Conservation (phyloP, 2,329 filamentous ascomycete genomes). For the Phialophora expanda region DNA sequence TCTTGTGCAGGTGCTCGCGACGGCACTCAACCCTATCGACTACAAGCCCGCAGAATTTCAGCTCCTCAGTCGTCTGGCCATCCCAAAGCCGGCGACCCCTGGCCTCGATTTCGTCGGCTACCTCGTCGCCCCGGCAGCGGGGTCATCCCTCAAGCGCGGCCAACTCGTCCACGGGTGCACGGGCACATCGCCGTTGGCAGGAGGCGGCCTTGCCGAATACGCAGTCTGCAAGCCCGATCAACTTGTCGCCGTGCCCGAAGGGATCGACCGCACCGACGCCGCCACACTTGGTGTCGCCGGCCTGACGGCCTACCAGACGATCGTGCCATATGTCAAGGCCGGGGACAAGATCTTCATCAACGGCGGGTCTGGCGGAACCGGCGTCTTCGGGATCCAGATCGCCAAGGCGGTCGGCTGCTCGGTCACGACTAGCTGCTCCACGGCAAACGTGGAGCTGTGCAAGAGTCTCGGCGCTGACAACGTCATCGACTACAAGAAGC, state of each 20-base stretch:
- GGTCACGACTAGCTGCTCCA: conserved; percentile 61
- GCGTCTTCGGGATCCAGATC: conserved; percentile 66
- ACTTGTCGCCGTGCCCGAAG: conserved; percentile 51
- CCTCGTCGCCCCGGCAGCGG: conserved; percentile 47
- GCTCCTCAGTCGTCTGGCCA: conserved; percentile 47
- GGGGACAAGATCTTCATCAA: conserved; percentile 68
- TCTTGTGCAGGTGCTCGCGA: conserved; percentile 60
- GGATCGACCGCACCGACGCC: conserved; percentile 50
- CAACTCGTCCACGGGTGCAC: conserved; percentile 54
- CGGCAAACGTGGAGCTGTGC: conserved; percentile 62
- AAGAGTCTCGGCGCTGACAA: conserved; percentile 66
- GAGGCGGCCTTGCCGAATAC: conserved; percentile 55
- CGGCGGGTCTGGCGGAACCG: conserved; percentile 67
- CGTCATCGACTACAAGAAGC: conserved; percentile 64
- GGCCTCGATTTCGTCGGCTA: conserved; percentile 58
- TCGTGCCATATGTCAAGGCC: conserved; percentile 53
- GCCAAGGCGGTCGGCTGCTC: conserved; percentile 65
- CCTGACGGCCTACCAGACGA: conserved; percentile 55
- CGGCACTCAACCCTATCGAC: conserved; percentile 67
- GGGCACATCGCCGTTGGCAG: conserved; percentile 41
- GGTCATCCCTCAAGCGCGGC: conserved; percentile 45
- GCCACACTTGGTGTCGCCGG: conserved; percentile 53
- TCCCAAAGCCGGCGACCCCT: conserved; percentile 55
- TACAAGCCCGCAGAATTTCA: conserved; percentile 65
- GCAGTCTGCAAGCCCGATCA: conserved; percentile 44